These are phyloP conservation scores for Aspergillus spinulosporus DNA, from an alignment of 2,329 filamentous ascomycete species.

Conservation along the genomic window DNA sequence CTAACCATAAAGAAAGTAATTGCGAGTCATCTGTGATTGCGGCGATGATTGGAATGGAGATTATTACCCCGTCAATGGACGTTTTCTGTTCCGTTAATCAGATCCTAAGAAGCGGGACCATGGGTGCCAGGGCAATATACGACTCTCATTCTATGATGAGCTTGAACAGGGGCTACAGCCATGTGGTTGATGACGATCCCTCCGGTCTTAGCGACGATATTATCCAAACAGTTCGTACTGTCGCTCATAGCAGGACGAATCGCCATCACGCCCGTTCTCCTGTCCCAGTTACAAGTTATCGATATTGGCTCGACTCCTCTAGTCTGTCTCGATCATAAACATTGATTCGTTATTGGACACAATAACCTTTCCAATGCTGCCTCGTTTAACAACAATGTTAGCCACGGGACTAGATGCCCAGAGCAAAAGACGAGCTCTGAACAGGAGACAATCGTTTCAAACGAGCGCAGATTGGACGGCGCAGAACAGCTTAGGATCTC, in stretches of 20 bases:
- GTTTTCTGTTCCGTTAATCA: conserved; percentile 61
- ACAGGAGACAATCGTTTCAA: conserved; percentile 40
- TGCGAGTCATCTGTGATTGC: conserved; percentile 45
- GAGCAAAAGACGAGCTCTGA: conserved; percentile 41
- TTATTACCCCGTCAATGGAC: conserved; percentile 66
- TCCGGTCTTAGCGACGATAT: conserved; percentile 80
- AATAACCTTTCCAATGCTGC: conserved; percentile 57
- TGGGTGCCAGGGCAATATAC: conserved; percentile 76
- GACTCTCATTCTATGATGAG: conserved; percentile 66
- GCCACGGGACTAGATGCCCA: conserved; percentile 55
- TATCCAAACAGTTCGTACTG: conserved; percentile 47
- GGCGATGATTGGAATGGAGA: conserved; percentile 58
- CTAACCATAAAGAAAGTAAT: conserved; percentile 58
- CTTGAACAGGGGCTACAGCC: conserved; percentile 67
- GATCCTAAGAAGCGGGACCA: conserved; percentile 34
- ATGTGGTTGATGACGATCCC: conserved; percentile 82
- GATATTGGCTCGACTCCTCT: conserved; percentile 57
- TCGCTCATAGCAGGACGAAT: conserved; percentile 76
- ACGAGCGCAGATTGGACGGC: conserved; percentile 39
- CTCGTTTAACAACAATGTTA: conserved; percentile 59
- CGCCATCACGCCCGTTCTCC: conserved; percentile 79
- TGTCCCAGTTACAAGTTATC: conserved; percentile 58
- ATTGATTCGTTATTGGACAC: conserved; percentile 62
- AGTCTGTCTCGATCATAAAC: conserved; percentile 66
- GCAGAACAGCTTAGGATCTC: conserved; percentile 55